Percentiles rank a stretch among this genome's conserved stretches.
Evolutionary conservation across 345 rosid genomes (phyloP).

Genomic region (Microcos paniculata): DNA sequence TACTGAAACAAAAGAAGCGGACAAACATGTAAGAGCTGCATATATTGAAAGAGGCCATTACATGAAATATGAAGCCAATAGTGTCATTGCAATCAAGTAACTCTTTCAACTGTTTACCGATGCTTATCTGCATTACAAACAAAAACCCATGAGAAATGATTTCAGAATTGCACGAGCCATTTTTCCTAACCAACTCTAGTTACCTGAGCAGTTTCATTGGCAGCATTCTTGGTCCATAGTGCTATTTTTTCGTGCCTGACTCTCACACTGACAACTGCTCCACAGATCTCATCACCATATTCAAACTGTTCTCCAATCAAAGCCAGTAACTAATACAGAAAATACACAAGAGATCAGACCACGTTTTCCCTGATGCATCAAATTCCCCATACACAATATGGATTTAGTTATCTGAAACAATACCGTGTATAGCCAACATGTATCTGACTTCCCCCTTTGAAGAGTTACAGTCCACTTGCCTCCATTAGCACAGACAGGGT

Average conservation of each 20-base stretch:
- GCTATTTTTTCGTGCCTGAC: conserved; percentile 61
- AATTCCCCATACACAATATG: background rate
- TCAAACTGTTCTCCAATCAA: conserved; percentile 96
- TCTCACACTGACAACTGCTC: conserved; percentile 83
- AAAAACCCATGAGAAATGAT: background rate
- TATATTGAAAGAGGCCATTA: conserved; percentile 26
- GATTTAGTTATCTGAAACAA: background rate
- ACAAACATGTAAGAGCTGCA: background rate
- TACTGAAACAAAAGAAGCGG: background rate
- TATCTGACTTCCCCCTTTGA: conserved; percentile 60
- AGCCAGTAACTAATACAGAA: conserved; percentile 57
- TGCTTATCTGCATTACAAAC: conserved; percentile 58
- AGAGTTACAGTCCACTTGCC: conserved; percentile 83
- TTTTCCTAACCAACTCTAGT: conserved; percentile 5
- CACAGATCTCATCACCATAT: conserved; percentile 92
- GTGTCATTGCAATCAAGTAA: conserved; percentile 62
- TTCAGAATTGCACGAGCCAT: background rate
- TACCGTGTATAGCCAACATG: conserved; percentile 79
- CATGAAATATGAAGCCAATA: conserved; percentile 85
- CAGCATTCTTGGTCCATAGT: conserved; percentile 90
- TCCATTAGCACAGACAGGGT: conserved; percentile 91
- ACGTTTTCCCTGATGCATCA: background rate
- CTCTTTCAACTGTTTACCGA: conserved; percentile 93
- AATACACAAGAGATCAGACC: background rate
- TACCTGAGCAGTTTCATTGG: conserved; percentile 92